Evolutionary conservation across 2,329 filamentous ascomycete genomes (phyloP), one percentile per base, ranked within the genome.

Genomic region (Penicillium sp.): DNA sequence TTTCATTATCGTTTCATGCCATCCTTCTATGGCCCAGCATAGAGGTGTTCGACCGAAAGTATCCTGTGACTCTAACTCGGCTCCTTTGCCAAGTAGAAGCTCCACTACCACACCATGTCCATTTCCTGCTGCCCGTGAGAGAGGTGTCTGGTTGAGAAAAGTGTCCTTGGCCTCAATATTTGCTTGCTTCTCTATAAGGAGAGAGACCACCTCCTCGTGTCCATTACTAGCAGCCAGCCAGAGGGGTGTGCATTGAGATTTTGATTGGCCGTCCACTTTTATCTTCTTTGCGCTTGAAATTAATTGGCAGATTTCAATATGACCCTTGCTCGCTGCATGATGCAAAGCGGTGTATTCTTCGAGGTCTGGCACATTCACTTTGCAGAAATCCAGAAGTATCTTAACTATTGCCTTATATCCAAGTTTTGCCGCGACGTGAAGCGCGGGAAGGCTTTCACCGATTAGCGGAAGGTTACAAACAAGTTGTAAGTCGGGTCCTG

Each of bases 381-480:
- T 46, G 43, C 43, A 46, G 5, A 46, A 18, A 19, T 5, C 26
- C 4, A 46, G 43, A 31, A 46, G 43, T 18, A 46, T 18, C 28
- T 46, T 29, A 21, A 46, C 9, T 3, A 46, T 33, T 6, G 11
- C n/a, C 2, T 21, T 33, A 33, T 21, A 9, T 19, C 64, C 58
- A 10, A 63, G 16, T 40, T 59, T 66, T 8, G 52, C 49, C 4
- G 58, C 61, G 28, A 60, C 26, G 36, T 65, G 62, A 11, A 65
- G 48, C 7, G 62, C 62, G 24, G 64, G 61, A 26, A 65, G 51
- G 2, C 37, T 23, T 36, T 65, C 55, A 5, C 48, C 55, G 14
- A 62, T 18, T 8, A 65, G 19, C 3, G 61, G 62, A 18, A 65
- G 51, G 44, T 64, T 51, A 36, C 54, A 60, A 5, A 66, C 16